Evolutionary conservation across 305 asterid species (phyloP).

Genomic region (Fraxinus sp.): DNA sequence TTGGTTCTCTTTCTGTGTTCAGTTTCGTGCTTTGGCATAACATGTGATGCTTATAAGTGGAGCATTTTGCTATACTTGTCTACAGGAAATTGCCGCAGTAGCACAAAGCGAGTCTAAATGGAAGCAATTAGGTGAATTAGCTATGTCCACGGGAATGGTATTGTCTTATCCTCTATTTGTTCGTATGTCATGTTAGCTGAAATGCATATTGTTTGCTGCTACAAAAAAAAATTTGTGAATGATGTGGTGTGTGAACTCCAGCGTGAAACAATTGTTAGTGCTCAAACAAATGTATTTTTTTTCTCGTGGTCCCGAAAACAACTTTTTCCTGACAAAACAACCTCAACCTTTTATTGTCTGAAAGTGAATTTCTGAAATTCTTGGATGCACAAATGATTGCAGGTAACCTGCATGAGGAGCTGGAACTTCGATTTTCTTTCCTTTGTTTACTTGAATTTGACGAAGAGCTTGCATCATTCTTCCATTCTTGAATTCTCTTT

Average conservation of each 20-base stretch:
- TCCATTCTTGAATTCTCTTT: constrained; percentile 5
- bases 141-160: constrained; percentile 98
- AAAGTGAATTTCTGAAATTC: constrained; percentile 3
- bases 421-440: neutral
- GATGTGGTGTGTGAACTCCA: neutral
- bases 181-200: neutral
- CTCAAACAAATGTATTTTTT: neutral
- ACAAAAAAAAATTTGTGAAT: neutral
- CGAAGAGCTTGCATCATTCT: neutral
- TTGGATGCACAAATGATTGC: neutral
- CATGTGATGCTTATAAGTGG: constrained; percentile 25
- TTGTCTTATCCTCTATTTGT: constrained; percentile 5
- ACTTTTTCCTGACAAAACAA: neutral
- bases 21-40: constrained; percentile 8
- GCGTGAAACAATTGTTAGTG: neutral
- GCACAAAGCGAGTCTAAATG: constrained; percentile 90
- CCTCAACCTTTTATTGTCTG: neutral
- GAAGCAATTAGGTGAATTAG: constrained; percentile 99
- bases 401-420: neutral
- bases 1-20: neutral
- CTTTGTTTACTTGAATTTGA: neutral
- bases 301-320: neutral
- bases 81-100: constrained; percentile 77
- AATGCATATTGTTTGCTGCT: neutral
- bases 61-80: constrained; percentile 23